Percentiles rank a stretch among this genome's conserved stretches.
Conservation (phyloP, 306 rosid genomes). For the Cucumis melo region DNA sequence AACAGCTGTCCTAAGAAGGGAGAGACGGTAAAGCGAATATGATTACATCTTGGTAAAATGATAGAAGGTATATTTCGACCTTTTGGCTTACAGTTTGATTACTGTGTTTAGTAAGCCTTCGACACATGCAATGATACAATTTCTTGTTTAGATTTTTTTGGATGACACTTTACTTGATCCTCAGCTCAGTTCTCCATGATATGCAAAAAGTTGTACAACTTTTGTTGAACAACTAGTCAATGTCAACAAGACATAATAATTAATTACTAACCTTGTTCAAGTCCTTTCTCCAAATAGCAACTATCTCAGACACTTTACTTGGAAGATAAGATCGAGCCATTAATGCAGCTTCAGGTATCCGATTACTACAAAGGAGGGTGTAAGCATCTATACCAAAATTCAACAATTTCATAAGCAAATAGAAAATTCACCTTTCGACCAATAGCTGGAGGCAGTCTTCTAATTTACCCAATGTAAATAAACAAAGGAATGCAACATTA, state of each 20-base stretch:
- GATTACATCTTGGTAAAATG: background rate
- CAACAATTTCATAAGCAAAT: background rate
- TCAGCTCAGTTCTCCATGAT: background rate
- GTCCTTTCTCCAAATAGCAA: conserved; percentile 86
- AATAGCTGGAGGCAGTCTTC: conserved; percentile 94
- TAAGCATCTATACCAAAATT: background rate
- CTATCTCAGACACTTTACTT: conserved; percentile 89
- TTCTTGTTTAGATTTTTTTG: background rate
- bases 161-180: background rate
- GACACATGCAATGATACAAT: background rate
- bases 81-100: background rate
- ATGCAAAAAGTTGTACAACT: background rate
- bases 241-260: background rate
- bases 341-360: conserved; percentile 98
- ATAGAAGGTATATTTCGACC: too few relatives aligned
- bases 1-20: background rate
- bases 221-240: background rate
- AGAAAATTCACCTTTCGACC: conserved; percentile 63
- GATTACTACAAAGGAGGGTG: conserved; percentile 40
- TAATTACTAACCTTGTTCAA: conserved; percentile 60
- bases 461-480: conserved; percentile 88
- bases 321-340: conserved; percentile 99
- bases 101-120: background rate
- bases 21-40: background rate
- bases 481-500: conserved; percentile 91